A percentile compares a stretch with the other conserved stretches of the same genome.
Evolutionary conservation across 345 rosid genomes (phyloP).

Genomic region (Turnera subulata): DNA sequence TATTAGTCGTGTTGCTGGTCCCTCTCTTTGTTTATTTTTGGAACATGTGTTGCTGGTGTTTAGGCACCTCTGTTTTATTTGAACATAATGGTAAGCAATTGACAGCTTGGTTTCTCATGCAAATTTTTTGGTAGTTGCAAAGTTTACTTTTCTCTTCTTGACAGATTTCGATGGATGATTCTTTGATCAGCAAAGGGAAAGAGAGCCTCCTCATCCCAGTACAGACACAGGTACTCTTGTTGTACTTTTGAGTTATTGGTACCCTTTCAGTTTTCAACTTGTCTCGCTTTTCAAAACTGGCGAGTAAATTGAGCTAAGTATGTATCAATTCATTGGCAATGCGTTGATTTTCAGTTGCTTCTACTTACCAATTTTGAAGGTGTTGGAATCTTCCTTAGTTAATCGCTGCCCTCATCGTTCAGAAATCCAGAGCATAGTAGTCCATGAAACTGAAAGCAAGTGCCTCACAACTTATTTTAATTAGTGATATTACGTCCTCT

Average conservation of each 20-base stretch:
- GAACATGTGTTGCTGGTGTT: no score
- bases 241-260: background rate
- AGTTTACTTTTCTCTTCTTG: slow-evolving; percentile 1
- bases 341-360: background rate
- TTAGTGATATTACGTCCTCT: background rate
- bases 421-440: slow-evolving; percentile 58
- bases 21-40: no score
- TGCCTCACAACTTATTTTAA: background rate
- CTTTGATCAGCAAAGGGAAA: slow-evolving; percentile 47
- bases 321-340: background rate
- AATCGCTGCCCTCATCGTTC: slow-evolving; percentile 63
- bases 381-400: slow-evolving; percentile 33
- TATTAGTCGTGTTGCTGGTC: no score
- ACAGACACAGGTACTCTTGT: slow-evolving; percentile 33
- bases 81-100: no score
- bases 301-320: background rate
- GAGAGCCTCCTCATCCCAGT: slow-evolving; percentile 58
- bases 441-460: slow-evolving; percentile 47
- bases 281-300: background rate
- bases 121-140: background rate
- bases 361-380: slow-evolving; percentile 20
- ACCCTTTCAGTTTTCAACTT: background rate
- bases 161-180: slow-evolving; percentile 44
- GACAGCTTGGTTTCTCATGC: no score
- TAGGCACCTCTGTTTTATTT: no score